Percentiles rank a stretch among this genome's conserved stretches.
Evolutionary conservation across 2,329 filamentous ascomycete species (phyloP).

Genomic region (Zarea fungicola): DNA sequence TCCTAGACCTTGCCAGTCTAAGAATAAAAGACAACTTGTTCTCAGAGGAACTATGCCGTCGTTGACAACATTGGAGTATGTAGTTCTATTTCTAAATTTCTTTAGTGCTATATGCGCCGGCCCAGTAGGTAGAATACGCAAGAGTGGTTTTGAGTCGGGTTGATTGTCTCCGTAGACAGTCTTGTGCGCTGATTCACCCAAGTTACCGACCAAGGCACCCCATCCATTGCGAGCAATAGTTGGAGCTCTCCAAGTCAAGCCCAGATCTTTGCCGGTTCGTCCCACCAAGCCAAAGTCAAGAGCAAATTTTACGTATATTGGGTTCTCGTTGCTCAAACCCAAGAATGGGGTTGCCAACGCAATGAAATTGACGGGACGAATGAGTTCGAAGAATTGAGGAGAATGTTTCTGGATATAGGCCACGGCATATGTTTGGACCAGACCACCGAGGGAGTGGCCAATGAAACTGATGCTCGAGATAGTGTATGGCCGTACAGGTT

Average conservation of each 20-base stretch:
- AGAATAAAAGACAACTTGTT: constrained; percentile 91
- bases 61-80: constrained; percentile 97
- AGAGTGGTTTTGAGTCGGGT: constrained; percentile 79
- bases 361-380: constrained; percentile 87
- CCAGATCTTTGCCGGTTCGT: constrained; percentile 91
- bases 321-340: constrained; percentile 94
- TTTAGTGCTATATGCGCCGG: constrained; percentile 82
- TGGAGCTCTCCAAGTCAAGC: constrained; percentile 88
- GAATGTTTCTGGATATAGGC: constrained; percentile 97
- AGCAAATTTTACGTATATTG: constrained; percentile 93
- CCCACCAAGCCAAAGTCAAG: constrained; percentile 94
- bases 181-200: constrained; percentile 63
- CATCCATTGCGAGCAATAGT: constrained; percentile 80
- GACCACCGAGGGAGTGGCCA: constrained; percentile 82
- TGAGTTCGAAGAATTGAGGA: constrained; percentile 80
- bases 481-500: constrained; percentile 58
- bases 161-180: constrained; percentile 56
- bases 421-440: constrained; percentile 89
- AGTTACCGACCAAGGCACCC: constrained; percentile 78
- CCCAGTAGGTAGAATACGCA: constrained; percentile 85
- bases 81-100: constrained; percentile 83
- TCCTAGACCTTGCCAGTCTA: constrained; percentile 92
- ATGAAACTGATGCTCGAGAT: constrained; percentile 95
- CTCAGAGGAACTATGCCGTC: constrained; percentile 93
- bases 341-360: constrained; percentile 81